Base-by-base conservation (phyloP, 2,329 filamentous ascomycete species). In the Aspergillus tamarii region DNA sequence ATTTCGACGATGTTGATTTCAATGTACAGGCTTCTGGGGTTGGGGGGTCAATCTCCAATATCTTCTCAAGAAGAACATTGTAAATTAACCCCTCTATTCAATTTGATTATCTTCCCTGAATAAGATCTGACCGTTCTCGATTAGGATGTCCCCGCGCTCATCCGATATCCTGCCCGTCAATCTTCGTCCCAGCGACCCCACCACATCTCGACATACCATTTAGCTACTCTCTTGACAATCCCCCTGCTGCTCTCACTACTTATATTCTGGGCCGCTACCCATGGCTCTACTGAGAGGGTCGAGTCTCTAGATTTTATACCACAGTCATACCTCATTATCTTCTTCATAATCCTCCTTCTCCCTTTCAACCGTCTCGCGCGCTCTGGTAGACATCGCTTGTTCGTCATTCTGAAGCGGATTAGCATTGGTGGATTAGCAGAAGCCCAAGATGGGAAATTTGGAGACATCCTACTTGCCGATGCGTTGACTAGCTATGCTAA, bases 401-500 rank as follows among this genome's bases (percentile, higher is more conserved):
- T 96, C 54, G 80, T 86, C 12, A 94, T 89, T 0, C 82, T 98
- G 52, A 88, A 88, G 65, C 90, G 95, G 62, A 88, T 98, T 65
- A 88, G 87, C 70, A 82, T 97, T 50, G 95, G 95, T 28, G 94
- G 94, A 0, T 85, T 99, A 28, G 94, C 95, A 16, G 90, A 94
- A 78, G 84, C 91, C 0, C 87, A 91, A 70, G 91, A 97, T 77
- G 93, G 94, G 60, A 97, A 96, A 75, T 98, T 98, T 73, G 94
- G 93, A 61, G 95, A 99, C 75, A 91, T 98, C 59, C 81, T 99
- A 63, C 87, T 99, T 21, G 94, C 95, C 39, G 95, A 99, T 84
- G 94, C 93, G 61, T 81, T 98, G 70, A 99, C 95, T 48, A 96
- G 92, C 73, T 99, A 98, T 77, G 90, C 94, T 66, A 97, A 96